Percentiles rank a stretch among this genome's conserved stretches.
phyloP scores from a whole-genome alignment of 192 early-diverging fungal species.

The Entomortierella chlamydospora region DNA sequence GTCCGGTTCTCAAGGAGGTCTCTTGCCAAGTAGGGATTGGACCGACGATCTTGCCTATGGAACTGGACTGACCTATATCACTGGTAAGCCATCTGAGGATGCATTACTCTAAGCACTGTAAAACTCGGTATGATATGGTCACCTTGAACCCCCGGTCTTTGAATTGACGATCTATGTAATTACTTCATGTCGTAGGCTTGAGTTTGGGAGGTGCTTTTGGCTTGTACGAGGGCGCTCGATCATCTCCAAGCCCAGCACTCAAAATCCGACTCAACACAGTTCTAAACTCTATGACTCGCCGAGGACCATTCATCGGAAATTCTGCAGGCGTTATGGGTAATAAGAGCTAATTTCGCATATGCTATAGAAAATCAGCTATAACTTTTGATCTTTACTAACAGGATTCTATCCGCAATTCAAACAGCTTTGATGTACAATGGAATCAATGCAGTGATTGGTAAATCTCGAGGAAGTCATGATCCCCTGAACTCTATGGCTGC shows the following conservation, averaged over 20 bases:
- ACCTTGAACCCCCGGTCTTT: no score
- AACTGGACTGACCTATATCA: constrained; percentile 82
- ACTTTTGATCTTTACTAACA: no score
- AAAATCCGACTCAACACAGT: constrained; percentile 86
- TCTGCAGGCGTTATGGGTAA: constrained; percentile 76
- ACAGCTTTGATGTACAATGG: no score
- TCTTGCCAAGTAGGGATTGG: constrained; percentile 81
- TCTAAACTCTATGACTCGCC: constrained; percentile 84
- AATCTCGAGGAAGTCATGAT: no score
- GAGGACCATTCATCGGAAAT: constrained; percentile 86
- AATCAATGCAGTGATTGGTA: no score
- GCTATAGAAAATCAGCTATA: not conserved
- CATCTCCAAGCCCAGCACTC: constrained; percentile 67
- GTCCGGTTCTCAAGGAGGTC: constrained; percentile 50
- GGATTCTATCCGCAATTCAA: no score
- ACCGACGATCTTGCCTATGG: constrained; percentile 88
- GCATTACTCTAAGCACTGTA: no score
- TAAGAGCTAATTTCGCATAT: not conserved
- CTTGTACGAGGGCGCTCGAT: constrained; percentile 78
- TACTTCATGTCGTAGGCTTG: constrained; percentile 47
- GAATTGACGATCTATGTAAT: not conserved
- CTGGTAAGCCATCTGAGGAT: no score
- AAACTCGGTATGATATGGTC: no score
- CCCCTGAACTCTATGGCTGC: no score
- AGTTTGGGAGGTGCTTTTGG: constrained; percentile 79